These are phyloP conservation scores for Larix kaempferi DNA, from an alignment of 75 land plant genomes.

Conservation along the genomic window DNA sequence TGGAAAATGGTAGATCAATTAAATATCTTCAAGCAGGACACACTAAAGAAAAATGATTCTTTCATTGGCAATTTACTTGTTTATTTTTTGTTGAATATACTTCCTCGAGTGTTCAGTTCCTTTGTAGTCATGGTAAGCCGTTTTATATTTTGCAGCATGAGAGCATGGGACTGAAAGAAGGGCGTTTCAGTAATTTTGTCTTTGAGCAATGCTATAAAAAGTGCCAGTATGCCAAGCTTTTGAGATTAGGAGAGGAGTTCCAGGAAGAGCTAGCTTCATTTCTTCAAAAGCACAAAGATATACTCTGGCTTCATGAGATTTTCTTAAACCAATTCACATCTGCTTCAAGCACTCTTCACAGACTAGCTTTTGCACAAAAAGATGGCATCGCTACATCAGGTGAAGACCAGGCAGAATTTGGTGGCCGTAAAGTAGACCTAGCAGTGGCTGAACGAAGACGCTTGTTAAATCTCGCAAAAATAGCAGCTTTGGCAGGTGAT, in stretches of 20 bases:
- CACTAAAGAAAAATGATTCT: not conserved
- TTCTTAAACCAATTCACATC: constrained; percentile 60
- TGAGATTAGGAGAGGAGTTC: constrained; percentile 97
- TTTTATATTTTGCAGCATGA: constrained; percentile 57
- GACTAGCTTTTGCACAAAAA: constrained; percentile 63
- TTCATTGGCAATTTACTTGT: not conserved
- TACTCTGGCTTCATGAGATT: constrained; percentile 94
- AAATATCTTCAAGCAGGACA: not conserved
- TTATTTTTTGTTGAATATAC: not conserved
- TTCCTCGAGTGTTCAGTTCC: not conserved
- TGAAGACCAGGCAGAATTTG: constrained; percentile 13
- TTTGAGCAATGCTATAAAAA: constrained; percentile 66
- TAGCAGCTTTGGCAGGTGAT: constrained; percentile 86
- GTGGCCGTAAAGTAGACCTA: not conserved
- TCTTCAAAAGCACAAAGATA: constrained; percentile 64
- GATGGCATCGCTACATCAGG: constrained; percentile 8
- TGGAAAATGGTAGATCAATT: not conserved
- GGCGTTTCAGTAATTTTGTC: constrained; percentile 93
- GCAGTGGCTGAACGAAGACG: constrained; percentile 59
- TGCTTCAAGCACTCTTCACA: constrained; percentile 88
- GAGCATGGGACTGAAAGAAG: constrained; percentile 81
- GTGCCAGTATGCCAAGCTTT: constrained; percentile 64
- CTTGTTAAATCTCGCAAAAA: constrained; percentile 78
- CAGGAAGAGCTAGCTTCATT: constrained; percentile 81
- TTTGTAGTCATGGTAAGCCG: not conserved